Conservation (phyloP, 129 eudicot genomes). For the Helianthus tuberosus region DNA sequence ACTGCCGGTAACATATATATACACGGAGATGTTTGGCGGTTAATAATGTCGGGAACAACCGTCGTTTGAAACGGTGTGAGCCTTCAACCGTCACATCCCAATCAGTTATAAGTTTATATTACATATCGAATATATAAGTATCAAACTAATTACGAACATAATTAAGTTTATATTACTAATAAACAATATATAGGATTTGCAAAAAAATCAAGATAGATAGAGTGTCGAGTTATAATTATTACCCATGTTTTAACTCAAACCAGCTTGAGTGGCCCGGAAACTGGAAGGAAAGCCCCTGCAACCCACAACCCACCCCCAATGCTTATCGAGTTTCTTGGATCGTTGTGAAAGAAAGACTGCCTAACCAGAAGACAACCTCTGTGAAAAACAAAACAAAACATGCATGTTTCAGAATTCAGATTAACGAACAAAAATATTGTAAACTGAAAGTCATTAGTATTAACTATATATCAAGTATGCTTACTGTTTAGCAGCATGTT, state of each 20-base stretch:
- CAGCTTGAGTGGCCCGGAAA: constrained; percentile 80
- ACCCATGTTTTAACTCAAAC: constrained; percentile 81
- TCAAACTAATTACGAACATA: too few relatives aligned
- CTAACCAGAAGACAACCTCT: constrained; percentile 90
- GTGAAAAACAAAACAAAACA: constrained; percentile 22
- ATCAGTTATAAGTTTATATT: too few relatives aligned
- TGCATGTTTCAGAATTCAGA: not conserved
- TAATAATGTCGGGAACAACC: too few relatives aligned
- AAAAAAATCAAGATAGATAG: too few relatives aligned
- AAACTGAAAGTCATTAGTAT: not conserved
- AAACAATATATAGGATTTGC: not conserved
- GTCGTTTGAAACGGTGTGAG: too few relatives aligned
- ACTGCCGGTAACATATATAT: too few relatives aligned
- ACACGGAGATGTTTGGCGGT: too few relatives aligned
- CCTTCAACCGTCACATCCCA: too few relatives aligned
- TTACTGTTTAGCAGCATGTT: constrained; percentile 74
- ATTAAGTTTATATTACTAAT: too few relatives aligned
- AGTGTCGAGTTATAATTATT: constrained; percentile 8
- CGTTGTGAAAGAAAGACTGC: constrained; percentile 79
- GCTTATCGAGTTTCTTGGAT: constrained; percentile 54
- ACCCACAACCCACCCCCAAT: constrained; percentile 79
- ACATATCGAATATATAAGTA: too few relatives aligned
- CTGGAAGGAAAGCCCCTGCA: constrained; percentile 94
- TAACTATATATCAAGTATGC: too few relatives aligned
- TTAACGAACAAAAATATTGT: not conserved